These are phyloP conservation scores for Colletotrichum orchidophilum DNA, from an alignment of 2,329 filamentous ascomycete species.

Conservation along the genomic window DNA sequence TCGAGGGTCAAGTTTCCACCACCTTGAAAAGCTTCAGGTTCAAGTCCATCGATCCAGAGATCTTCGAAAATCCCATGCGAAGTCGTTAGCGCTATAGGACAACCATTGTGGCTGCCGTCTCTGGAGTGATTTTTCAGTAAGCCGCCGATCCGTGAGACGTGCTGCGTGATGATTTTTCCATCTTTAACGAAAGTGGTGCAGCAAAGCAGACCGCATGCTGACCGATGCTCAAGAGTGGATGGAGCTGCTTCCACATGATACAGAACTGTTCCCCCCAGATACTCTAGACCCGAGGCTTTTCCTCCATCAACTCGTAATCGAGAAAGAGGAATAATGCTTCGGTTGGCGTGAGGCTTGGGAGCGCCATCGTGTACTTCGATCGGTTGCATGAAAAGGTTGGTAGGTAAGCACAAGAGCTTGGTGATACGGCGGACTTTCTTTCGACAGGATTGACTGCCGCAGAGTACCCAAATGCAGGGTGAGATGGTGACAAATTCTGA, in stretches of 20 bases:
- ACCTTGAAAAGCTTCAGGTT: background rate
- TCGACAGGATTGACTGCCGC: background rate
- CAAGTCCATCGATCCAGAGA: too few species aligned
- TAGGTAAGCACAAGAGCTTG: background rate
- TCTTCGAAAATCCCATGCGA: background rate
- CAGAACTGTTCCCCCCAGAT: background rate
- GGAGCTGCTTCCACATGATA: background rate
- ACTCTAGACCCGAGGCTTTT: background rate
- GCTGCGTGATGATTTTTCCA: background rate
- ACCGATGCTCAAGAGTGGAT: background rate
- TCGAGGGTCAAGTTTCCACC: rapidly evolving
- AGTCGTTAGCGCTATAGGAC: background rate
- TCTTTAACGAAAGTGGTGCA: background rate
- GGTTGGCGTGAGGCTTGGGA: background rate
- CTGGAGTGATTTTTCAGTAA: background rate
- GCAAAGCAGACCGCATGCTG: background rate
- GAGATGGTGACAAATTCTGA: background rate
- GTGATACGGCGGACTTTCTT: background rate
- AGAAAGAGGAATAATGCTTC: background rate
- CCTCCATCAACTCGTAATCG: background rate
- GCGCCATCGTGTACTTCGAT: background rate
- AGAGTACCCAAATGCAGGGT: background rate
- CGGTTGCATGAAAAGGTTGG: background rate
- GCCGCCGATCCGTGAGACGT: background rate
- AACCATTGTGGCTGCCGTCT: background rate